Percentiles rank a stretch among this genome's conserved stretches.
phyloP scores from a whole-genome alignment of 192 early-diverging fungal species.

The Podila epicladia region DNA sequence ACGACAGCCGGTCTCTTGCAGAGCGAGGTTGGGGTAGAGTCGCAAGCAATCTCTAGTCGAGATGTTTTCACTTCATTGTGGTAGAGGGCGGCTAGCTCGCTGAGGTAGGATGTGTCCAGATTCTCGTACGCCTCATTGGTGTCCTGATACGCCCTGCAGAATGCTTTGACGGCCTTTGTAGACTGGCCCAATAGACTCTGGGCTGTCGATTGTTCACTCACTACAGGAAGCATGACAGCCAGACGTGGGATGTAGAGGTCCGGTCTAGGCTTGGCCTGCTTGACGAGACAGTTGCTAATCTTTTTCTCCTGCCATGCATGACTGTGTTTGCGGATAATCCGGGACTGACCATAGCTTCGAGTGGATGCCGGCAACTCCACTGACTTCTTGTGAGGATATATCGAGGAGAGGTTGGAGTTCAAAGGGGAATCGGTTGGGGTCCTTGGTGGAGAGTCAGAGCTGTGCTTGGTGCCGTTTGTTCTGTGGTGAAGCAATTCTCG shows the following conservation, averaged over 20 bases:
- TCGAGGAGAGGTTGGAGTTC: background rate
- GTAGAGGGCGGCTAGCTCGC: conserved; percentile 47
- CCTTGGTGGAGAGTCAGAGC: conserved; percentile 5
- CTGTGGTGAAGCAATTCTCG: conserved; percentile 38
- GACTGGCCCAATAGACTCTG: conserved; percentile 36
- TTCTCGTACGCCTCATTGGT: conserved; percentile 27
- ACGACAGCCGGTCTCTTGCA: conserved; percentile 48
- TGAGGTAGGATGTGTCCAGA: conserved; percentile 42
- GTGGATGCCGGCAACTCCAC: background rate
- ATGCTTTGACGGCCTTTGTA: conserved; percentile 17
- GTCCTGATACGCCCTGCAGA: conserved; percentile 21
- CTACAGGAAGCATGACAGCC: background rate
- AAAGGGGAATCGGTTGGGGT: background rate
- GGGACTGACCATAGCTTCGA: conserved; percentile 3
- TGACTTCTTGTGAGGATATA: background rate
- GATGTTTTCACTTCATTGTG: conserved; percentile 43
- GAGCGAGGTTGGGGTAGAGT: conserved; percentile 37
- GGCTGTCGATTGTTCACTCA: conserved; percentile 5
- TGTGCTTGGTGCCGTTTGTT: background rate
- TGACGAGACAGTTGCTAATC: conserved; percentile 29
- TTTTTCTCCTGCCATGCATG: conserved; percentile 46
- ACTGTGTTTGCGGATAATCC: conserved; percentile 26
- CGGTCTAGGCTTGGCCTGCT: conserved; percentile 17
- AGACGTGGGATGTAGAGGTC: conserved; percentile 7
- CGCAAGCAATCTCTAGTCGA: conserved; percentile 49